Base-by-base conservation (phyloP, 2,329 filamentous ascomycete genomes). In the Alternaria arborescens region DNA sequence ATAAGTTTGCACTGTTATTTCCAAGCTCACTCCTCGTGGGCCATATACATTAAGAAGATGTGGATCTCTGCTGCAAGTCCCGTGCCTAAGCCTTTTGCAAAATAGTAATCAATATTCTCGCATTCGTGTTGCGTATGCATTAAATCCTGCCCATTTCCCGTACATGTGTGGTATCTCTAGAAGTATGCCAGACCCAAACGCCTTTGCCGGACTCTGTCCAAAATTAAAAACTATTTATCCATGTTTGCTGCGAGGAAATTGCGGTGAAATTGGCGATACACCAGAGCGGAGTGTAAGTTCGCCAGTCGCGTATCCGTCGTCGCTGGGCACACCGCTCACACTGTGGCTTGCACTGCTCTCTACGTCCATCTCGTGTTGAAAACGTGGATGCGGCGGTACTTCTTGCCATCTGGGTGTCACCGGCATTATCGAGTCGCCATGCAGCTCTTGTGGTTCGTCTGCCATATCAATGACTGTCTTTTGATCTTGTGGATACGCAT, bases 381-480 rank as follows among this genome's bases (percentile, higher is more conserved):
- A 59, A 47, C 57, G 52, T n/a, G 62, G 28, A 22, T 38, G 51
- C 11, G 58, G 65, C n/a, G 60, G 46, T 8, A 74, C 71, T 20
- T 75, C 71, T 52, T 66, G 54, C 72, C 72, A 75, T 16, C 70
- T 46, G 12, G 65, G 64, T 5, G 69, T 61, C 12, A 60, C 38
- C 24, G 69, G 64, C 26, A 61, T 57, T 36, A 52, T 60, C 0
- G 69, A 69, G 18, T 73, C 70, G 3, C 64, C 69, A 42, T 63
- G 65, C 16, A 76, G 36, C 41, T 77, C 74, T 20, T 67, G 67
- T 5, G 71, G 72, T 26, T 61, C 58, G 32, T 69, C 59, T n/a
- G 66, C 70, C 38, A 74, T 52, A 26, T 55, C 66, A 14, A 72
- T 46, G n/a, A 61, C 62, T 7, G 53, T 56, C 48, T 76, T 74